Percentiles rank a stretch among this genome's conserved stretches.
Conservation (phyloP, 2,329 filamentous ascomycete genomes). For the Escovopsis sp. region DNA sequence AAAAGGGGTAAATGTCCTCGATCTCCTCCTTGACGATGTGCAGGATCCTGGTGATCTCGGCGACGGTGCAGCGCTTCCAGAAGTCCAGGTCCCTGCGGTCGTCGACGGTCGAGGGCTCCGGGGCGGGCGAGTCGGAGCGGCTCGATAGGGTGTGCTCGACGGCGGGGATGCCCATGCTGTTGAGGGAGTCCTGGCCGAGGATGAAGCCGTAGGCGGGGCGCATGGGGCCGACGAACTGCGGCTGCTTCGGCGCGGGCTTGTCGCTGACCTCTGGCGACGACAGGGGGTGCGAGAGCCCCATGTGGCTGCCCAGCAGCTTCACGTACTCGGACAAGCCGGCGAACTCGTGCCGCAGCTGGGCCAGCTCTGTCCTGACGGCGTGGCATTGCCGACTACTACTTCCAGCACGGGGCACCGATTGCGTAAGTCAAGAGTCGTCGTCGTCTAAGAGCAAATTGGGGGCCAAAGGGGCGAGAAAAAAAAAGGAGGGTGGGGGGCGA, state of each 20-base stretch:
- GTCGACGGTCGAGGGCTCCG: background rate
- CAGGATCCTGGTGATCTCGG: constrained; percentile 19
- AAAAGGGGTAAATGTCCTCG: constrained; percentile 22
- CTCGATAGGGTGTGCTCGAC: constrained; percentile 14
- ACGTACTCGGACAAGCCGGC: constrained; percentile 14
- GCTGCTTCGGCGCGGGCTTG: constrained; percentile 15
- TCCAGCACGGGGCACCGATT: background rate
- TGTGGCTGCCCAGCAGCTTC: constrained; percentile 11
- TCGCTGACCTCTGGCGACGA: constrained; percentile 9
- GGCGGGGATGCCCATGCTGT: constrained; percentile 19
- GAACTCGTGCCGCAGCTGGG: constrained; percentile 17
- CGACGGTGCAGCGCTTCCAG: constrained; percentile 11
- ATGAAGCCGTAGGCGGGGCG: constrained; percentile 20
- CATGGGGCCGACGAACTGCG: constrained; percentile 23
- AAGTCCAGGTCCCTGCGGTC: constrained; percentile 7
- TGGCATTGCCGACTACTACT: constrained; percentile 7
- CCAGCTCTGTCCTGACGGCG: constrained; percentile 14
- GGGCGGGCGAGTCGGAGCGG: background rate
- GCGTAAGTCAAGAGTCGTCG: background rate
- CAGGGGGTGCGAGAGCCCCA: constrained; percentile 5
- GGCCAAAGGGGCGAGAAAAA: no score
- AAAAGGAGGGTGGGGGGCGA: no score
- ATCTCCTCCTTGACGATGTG: constrained; percentile 25
- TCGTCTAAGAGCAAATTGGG: no score
- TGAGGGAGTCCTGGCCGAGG: constrained; percentile 21